Evolutionary conservation across 1,284 basidiomycete genomes (phyloP).

Genomic region (Cryptococcus jaspeensis): DNA sequence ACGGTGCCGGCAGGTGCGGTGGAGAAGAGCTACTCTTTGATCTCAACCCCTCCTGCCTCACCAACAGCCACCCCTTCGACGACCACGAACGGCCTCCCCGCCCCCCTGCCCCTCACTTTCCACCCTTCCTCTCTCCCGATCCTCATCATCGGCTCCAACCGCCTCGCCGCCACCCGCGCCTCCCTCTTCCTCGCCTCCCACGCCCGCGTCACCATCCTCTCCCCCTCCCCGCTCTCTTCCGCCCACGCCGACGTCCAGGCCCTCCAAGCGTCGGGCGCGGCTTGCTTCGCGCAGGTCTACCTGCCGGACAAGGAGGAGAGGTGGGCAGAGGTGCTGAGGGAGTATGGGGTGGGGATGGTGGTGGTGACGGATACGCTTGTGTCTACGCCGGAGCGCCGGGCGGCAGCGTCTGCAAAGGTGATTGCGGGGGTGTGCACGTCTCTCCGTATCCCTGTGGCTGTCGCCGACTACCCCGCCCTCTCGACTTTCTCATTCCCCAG

Average conservation of each 20-base stretch:
- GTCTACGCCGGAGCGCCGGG: constrained; percentile 60
- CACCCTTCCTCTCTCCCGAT: constrained; percentile 56
- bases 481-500: constrained; percentile 90
- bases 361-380: constrained; percentile 48
- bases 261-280: constrained; percentile 60
- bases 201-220: constrained; percentile 67
- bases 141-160: constrained; percentile 72
- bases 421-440: constrained; percentile 60
- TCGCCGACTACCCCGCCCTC: constrained; percentile 78
- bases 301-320: constrained; percentile 15
- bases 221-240: constrained; percentile 40
- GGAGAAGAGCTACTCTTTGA: too few relatives aligned
- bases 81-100: not conserved
- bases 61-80: not conserved
- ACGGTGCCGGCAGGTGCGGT: too few relatives aligned
- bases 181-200: constrained; percentile 81
- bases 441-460: constrained; percentile 74
- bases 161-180: constrained; percentile 75
- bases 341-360: not conserved
- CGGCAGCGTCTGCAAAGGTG: constrained; percentile 57
- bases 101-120: constrained; percentile 69
- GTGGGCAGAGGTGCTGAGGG: constrained; percentile 27
- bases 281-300: constrained; percentile 52
- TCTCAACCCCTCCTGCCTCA: not conserved
- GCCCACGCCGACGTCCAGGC: constrained; percentile 71